Base-by-base conservation (phyloP, 345 rosid genomes). In the Eucalyptus sp. region DNA sequence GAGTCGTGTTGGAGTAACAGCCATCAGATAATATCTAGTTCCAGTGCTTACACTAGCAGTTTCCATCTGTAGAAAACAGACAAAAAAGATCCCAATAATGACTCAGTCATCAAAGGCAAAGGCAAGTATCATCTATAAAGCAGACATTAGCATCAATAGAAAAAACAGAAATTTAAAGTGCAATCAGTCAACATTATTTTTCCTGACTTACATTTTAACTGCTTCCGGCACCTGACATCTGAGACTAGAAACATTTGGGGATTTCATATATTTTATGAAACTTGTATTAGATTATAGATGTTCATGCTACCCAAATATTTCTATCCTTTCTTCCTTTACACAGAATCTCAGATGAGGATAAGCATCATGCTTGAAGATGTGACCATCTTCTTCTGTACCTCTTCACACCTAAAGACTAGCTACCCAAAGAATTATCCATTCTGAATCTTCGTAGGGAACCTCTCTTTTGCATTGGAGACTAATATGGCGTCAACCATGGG, bases 21-120 rank as follows among this genome's bases (percentile, higher is more conserved):
- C 99, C 99, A 98, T 98, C 97, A 98, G 95, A 90, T 97, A 98
- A 92, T 94, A 97, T 92, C 99, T 95, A 89, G 96, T 95, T 89
- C 97, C 99, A 86, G 90, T 92, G 92, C 92, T 92, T 87, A 95
- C 86, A 90, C 62, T 95, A 88, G 99, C 96, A 50, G 97, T 95
- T 93, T 98, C 99, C 99, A 98, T 97, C 99, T 98, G 92, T 51
- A 86, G 86, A 88, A 7, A 90, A 87, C 90, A 89, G 27, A 87
- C 33, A 80, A 88, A 31, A 27, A 66, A 68, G 62, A 83, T 46
- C 62, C 52, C 86, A 71, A 68, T 60, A 49, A 58, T 33, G 60
- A 52, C 49, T 71, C 27, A 48, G n/a, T n/a, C 52, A 24, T 51
- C 80, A 25, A 83, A 60, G 51, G 24, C 48, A 6, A 76, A 86